Conservation (phyloP, 257 asterid species). For the Solanum bulbocastanum region DNA sequence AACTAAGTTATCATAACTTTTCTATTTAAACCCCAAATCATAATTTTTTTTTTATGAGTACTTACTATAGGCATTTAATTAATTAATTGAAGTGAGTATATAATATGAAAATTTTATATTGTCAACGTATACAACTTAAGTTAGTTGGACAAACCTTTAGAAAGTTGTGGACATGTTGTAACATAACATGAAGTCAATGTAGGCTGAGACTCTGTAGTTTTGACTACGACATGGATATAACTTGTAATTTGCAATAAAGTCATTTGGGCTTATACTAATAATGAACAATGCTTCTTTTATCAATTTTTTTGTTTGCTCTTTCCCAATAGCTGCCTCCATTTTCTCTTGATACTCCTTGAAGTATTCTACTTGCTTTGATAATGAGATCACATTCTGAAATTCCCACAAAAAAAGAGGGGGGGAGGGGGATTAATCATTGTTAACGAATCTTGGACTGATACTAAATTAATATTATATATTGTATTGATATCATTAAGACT, state of each 20-base stretch:
- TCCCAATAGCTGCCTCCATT: slow-evolving; percentile 30
- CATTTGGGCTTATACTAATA: slow-evolving; percentile 79
- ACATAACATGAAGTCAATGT: slow-evolving; percentile 29
- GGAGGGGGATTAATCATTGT: neutral
- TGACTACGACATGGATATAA: slow-evolving; percentile 36
- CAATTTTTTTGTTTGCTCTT: slow-evolving; percentile 23
- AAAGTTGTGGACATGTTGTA: slow-evolving; percentile 15
- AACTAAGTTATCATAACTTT: no score
- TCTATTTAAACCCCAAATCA: neutral
- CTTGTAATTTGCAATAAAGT: slow-evolving; percentile 51
- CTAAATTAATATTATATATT: no score
- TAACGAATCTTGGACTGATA: neutral
- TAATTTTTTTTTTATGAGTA: neutral
- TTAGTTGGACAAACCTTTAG: slow-evolving; percentile 32
- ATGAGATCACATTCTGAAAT: slow-evolving; percentile 46
- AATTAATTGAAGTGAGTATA: neutral
- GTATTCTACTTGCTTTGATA: slow-evolving; percentile 36
- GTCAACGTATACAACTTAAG: neutral
- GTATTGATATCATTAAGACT: no score
- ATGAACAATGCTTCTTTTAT: slow-evolving; percentile 35
- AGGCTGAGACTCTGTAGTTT: slow-evolving; percentile 28
- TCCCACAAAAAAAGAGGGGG: neutral
- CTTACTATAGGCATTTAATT: neutral
- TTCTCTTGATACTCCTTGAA: slow-evolving; percentile 36
- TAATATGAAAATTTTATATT: neutral